These are phyloP conservation scores for Mixia osmundae DNA, from an alignment of 1,284 basidiomycete species.

Conservation along the genomic window DNA sequence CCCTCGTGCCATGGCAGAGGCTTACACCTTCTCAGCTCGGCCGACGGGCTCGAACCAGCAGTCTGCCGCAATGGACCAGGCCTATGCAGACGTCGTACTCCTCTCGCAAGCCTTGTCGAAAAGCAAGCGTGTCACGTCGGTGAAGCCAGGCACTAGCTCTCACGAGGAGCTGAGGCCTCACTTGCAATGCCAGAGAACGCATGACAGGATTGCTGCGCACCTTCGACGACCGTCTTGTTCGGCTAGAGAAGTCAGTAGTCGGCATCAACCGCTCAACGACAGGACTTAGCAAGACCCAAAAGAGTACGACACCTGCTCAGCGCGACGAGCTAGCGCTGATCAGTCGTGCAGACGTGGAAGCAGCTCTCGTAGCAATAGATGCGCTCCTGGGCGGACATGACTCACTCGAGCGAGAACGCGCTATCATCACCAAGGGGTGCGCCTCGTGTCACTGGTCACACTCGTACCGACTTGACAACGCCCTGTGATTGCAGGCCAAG, in stretches of 20 bases:
- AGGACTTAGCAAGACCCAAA: slow-evolving; percentile 5
- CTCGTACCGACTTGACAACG: no score
- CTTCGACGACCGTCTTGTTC: slow-evolving; percentile 22
- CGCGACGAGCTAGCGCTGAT: no score
- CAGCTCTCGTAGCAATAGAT: slow-evolving; percentile 15
- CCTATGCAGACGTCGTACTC: slow-evolving; percentile 23
- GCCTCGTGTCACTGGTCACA: no score
- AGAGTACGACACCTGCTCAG: no score
- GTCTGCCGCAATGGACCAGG: slow-evolving; percentile 6
- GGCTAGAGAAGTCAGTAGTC: slow-evolving; percentile 15
- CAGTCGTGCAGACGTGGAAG: slow-evolving; percentile 14
- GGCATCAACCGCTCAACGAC: slow-evolving; percentile 14
- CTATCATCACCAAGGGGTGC: slow-evolving; percentile 10
- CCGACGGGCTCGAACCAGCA: no score
- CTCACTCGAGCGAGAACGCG: slow-evolving; percentile 16
- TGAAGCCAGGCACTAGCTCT: no score
- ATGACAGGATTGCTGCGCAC: slow-evolving; percentile 24
- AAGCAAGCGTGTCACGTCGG: slow-evolving; percentile 20
- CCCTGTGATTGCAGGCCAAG: no score
- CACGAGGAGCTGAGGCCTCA: no score
- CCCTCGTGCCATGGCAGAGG: no score
- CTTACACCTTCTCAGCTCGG: no score
- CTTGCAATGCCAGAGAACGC: no score
- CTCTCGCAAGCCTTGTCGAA: slow-evolving; percentile 23
- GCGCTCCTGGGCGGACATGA: slow-evolving; percentile 15